phyloP scores from a whole-genome alignment of 768 basidiomycete species.

The Mycena venus region DNA sequence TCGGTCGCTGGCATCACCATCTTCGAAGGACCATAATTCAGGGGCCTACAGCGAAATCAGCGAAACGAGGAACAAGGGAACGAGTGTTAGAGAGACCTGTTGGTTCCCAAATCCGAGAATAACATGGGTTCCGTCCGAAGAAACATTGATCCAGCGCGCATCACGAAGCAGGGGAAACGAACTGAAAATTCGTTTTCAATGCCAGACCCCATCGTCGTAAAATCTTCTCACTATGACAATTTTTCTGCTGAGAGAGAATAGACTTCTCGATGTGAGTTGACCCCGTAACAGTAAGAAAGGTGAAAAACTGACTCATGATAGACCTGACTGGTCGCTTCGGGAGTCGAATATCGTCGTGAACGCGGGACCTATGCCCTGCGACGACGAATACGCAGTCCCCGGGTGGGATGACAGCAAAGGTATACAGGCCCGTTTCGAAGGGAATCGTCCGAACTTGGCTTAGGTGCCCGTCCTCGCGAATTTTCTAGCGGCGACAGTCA shows the following conservation, averaged over 20 bases:
- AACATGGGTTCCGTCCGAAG: constrained; percentile 5
- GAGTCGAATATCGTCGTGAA: constrained; percentile 16
- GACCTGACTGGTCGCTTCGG: constrained; percentile 13
- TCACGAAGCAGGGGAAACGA: constrained; percentile 27
- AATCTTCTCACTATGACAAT: neutral
- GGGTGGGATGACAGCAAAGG: constrained; percentile 22
- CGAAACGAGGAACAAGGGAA: neutral
- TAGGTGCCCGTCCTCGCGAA: constrained; percentile 3
- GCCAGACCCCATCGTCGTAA: neutral
- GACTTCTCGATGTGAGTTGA: neutral
- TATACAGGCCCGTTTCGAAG: constrained; percentile 15
- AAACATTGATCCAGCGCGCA: constrained; percentile 20
- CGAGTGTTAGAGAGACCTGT: neutral
- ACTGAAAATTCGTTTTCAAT: neutral
- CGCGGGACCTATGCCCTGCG: constrained; percentile 16
- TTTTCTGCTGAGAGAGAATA: neutral
- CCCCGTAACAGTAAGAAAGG: neutral
- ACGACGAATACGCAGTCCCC: constrained; percentile 19
- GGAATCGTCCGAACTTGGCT: neutral
- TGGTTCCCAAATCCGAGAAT: constrained; percentile 17
- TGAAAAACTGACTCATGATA: constrained; percentile 8
- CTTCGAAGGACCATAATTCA: constrained; percentile 23
- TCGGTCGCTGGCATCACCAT: neutral
- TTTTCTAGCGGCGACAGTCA: neutral
- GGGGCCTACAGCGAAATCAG: neutral